These are phyloP conservation scores for Mortierella hygrophila DNA, from an alignment of 192 early-diverging fungal species.

Conservation along the genomic window DNA sequence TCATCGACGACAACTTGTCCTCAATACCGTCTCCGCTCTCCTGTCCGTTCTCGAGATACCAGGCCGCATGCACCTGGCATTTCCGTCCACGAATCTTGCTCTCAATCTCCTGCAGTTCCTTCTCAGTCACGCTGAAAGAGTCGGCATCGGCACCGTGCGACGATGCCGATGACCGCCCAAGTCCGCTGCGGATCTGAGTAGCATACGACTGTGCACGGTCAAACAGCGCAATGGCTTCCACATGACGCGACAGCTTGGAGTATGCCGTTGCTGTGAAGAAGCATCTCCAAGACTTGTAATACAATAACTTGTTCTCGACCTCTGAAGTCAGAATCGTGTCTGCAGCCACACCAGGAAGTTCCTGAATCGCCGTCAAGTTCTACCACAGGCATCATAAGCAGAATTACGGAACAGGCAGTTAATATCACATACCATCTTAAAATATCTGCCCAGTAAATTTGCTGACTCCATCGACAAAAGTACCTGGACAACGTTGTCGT, in stretches of 20 bases:
- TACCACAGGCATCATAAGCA: constrained; percentile 17
- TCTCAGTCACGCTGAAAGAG: constrained; percentile 54
- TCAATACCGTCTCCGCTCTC: constrained; percentile 38
- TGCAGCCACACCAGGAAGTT: constrained; percentile 64
- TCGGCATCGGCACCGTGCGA: constrained; percentile 35
- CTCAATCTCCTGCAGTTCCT: constrained; percentile 58
- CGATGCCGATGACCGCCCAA: constrained; percentile 9
- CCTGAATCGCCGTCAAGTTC: constrained; percentile 66
- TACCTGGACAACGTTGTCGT: constrained; percentile 74
- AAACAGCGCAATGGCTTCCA: constrained; percentile 72
- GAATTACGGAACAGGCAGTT: not conserved
- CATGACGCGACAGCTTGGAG: constrained; percentile 52
- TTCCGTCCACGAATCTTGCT: constrained; percentile 61
- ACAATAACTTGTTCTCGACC: constrained; percentile 61
- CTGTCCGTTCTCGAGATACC: constrained; percentile 61
- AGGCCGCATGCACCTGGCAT: constrained; percentile 68
- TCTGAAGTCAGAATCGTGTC: constrained; percentile 61
- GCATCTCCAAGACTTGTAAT: constrained; percentile 72
- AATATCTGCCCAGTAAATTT: not conserved
- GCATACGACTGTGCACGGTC: constrained; percentile 68
- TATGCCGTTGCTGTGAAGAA: constrained; percentile 68
- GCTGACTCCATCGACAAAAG: not conserved
- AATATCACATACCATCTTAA: not conserved
- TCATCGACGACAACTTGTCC: constrained; percentile 56
- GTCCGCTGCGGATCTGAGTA: constrained; percentile 48